Base-by-base conservation (phyloP, 345 rosid species). In the Turritis glabra region DNA sequence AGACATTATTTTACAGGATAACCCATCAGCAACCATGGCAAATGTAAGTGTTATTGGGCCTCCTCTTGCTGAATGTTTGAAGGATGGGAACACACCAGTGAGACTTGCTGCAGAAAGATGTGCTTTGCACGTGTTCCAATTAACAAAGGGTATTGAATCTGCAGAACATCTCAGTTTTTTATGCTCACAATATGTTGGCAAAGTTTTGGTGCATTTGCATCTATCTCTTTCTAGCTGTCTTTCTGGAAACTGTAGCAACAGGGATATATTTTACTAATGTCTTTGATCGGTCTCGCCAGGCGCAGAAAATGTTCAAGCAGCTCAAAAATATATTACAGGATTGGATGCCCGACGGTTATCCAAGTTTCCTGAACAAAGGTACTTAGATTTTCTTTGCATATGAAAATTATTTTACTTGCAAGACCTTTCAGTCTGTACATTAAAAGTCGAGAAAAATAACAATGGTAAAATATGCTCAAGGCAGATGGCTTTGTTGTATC, bases 71-170 rank as follows among this genome's bases (percentile, higher is more conserved):
- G 95, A 87, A 73, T 91, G 97, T 83, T 81, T 90, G 76, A 94
- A 87, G 75, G 97, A 91, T 75, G 74, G 82, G 15, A 94, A 88
- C 80, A 84, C 83, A 48, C 96, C 97, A 7, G 97, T 94, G 58
- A 90, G 88, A 82, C 84, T 94, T 44, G 91, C 96, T 43, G 92
- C 96, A 2, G 98, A 94, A 82, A 86, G 98, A 83, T 94, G 97
- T 77, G 87, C 85, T 8, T 65, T 94, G 75, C 95, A 90, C 47
- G 73, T 84, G 35, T 91, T 91, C 88, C 96, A 88, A 73, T 76
- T 91, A 83, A 74, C 88, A 22, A 91, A 81, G 53, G 96, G 98
- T 94, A 85, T 27, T 72, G 55, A 72, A 30, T 50, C 38, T 67
- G 37, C 26, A 38, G 5, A 66, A 57, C 33, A 33, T 46, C 30